These are phyloP conservation scores for Talaromyces albobiverticillius DNA, from an alignment of 2,329 filamentous ascomycete species.

Conservation along the genomic window DNA sequence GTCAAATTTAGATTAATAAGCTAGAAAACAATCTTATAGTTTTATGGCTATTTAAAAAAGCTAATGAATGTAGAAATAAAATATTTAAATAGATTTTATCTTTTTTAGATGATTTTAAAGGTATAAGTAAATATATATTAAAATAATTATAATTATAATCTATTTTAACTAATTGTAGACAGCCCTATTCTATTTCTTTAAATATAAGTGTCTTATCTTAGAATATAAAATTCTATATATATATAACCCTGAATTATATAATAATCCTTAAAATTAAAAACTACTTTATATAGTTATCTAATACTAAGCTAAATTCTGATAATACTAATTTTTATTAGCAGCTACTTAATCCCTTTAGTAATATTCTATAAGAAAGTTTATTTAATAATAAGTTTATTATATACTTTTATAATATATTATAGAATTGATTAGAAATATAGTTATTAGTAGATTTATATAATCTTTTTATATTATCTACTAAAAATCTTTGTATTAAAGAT, in stretches of 20 bases:
- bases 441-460: neutral
- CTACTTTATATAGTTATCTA: conserved; percentile 16
- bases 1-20: neutral
- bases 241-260: conserved; percentile 12
- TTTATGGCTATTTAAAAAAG: neutral
- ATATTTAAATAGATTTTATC: neutral
- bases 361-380: neutral
- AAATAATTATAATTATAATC: conserved; percentile 15
- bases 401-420: neutral
- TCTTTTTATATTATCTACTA: neutral
- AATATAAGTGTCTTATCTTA: conserved; percentile 4
- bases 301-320: conserved; percentile 1
- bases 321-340: neutral
- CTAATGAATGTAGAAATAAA: neutral
- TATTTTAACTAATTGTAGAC: neutral
- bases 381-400: neutral
- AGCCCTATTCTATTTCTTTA: neutral
- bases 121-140: conserved; percentile 10
- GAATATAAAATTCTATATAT: conserved; percentile 14
- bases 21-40: neutral
- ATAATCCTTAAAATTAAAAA: conserved; percentile 13
- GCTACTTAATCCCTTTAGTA: neutral
- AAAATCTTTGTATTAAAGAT: neutral
- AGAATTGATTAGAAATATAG: neutral
- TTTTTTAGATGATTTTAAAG: neutral